Conservation (phyloP, 2,329 filamentous ascomycete species). For the Rosellinia necatrix region DNA sequence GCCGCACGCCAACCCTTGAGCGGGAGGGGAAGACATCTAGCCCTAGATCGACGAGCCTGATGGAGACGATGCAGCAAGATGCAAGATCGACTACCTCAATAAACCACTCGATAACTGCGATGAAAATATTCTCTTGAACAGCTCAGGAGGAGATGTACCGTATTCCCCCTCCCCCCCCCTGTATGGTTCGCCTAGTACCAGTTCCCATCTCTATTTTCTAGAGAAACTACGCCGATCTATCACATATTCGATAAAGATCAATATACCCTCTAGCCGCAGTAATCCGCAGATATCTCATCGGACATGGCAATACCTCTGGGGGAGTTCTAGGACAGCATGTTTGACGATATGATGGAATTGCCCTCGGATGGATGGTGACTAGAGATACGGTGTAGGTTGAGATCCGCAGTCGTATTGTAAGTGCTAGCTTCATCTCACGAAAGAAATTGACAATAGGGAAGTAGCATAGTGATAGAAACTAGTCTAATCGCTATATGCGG, state of each 20-base stretch:
- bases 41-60: not conserved
- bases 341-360: constrained; percentile 42
- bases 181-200: no score
- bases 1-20: not conserved
- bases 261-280: no score
- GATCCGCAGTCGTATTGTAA: constrained; percentile 39
- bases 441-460: not conserved
- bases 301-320: constrained; percentile 44
- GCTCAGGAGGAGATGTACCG: no score
- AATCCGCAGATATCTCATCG: constrained; percentile 28
- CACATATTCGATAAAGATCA: no score
- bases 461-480: not conserved
- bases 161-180: no score
- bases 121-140: no score
- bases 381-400: no score
- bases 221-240: no score
- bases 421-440: not conserved
- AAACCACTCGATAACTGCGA: constrained; percentile 34
- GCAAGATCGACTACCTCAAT: constrained; percentile 39
- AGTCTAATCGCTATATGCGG: constrained; percentile 8
- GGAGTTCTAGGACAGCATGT: constrained; percentile 41
- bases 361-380: no score
- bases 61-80: constrained; percentile 34
- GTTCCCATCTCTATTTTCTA: no score
- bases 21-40: not conserved